Base-by-base conservation (phyloP, 805 yeast genomes). In the Spathaspora girioi region DNA sequence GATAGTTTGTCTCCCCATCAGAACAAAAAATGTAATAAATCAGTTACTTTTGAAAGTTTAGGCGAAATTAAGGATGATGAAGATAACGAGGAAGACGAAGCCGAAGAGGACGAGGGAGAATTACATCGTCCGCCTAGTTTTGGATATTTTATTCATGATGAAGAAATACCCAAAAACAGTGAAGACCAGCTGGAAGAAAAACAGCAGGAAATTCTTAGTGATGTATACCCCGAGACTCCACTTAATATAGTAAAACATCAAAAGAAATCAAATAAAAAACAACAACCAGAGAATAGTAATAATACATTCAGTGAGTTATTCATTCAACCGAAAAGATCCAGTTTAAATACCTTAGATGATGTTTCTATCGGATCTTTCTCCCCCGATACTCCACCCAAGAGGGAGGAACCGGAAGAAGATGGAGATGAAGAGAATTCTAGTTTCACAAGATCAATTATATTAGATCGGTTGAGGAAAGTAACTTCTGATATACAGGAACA, bases 201-300 rank as follows among this genome's bases (percentile, higher is more conserved):
- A n/a, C 46, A 57, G 29, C 71, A 73, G 1, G 82, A 78, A 48
- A 67, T 73, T 4, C 59, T 74, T 23, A 73, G 79, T 54, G 81
- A 78, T 45, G 54, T 68, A 0, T 70, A 61, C 46, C 69, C 73
- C 3, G 73, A 69, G 44, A 54, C 65, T 2, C 76, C 76, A 8
- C 60, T 74, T 43, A 61, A 67, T 3, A 57, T 73, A 38, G 63
- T 58, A 40, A 71, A 72, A 54, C 59, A 57, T 29, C 54, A 55
- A 23, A 23, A 23, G 12, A 9, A 9, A 38, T 44, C 15, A 19
- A 20, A 14, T 9, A 19, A 32, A 12, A 18, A 23, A 14, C 43
- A 14, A 19, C 40, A 8, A 23, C 35, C 15, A n/a, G 19, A 18
- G 4, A 41, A 41, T 44, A 42, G 12, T 46, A 23, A 18, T n/a